phyloP scores from a whole-genome alignment of 176 grass and related monocot species.

The Secale cereale region DNA sequence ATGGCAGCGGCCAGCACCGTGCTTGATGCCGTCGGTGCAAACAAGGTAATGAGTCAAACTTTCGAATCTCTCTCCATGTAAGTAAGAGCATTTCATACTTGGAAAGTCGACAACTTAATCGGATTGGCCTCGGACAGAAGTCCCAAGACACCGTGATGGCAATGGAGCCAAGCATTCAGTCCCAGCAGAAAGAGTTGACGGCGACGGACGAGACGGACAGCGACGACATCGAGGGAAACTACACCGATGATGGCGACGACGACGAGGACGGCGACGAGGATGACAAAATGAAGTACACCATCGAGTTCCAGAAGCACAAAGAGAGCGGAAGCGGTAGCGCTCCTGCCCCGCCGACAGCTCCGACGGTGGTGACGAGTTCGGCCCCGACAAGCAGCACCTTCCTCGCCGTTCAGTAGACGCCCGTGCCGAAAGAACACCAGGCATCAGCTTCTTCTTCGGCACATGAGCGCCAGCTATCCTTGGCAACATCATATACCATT shows the following conservation, averaged over 20 bases:
- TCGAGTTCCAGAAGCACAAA: constrained; percentile 22
- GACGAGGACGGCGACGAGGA: constrained; percentile 8
- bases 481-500: constrained; percentile 22
- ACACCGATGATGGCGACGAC: constrained; percentile 30
- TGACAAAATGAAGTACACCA: constrained; percentile 29
- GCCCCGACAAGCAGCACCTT: constrained; percentile 32
- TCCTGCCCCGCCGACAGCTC: neutral
- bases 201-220: constrained; percentile 37
- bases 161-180: constrained; percentile 22
- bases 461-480: constrained; percentile 5
- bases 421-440: constrained; percentile 10
- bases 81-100: neutral
- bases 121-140: constrained; percentile 5
- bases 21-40: neutral
- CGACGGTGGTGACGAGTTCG: constrained; percentile 13
- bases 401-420: constrained; percentile 43
- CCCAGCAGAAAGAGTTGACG: neutral
- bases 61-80: neutral
- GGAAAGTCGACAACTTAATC: constrained; percentile 2
- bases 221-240: constrained; percentile 34
- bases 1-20: neutral
- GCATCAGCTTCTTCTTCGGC: constrained; percentile 11
- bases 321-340: neutral
- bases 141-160: constrained; percentile 19
- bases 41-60: constrained; percentile 3